Evolutionary conservation across 177 flowering plant species (phyloP).

Genomic region (Vitis hybrid): DNA sequence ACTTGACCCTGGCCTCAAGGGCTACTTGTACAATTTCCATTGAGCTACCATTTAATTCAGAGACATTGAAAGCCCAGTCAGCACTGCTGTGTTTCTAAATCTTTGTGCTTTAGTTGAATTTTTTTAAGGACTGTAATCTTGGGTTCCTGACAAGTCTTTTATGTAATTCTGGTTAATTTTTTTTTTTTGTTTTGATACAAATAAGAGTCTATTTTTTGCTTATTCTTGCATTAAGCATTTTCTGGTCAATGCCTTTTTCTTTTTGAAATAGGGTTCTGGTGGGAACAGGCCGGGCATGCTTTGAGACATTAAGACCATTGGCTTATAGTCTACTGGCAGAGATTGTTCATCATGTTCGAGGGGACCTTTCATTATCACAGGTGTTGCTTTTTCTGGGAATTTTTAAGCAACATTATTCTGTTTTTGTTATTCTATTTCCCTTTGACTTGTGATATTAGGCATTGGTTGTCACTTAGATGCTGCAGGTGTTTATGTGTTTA

Average conservation of each 20-base stretch:
- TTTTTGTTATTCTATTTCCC: neutral
- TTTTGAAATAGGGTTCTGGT: constrained; percentile 70
- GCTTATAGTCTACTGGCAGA: constrained; percentile 97
- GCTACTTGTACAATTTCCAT: no score
- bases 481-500: no score
- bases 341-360: constrained; percentile 95
- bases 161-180: no score
- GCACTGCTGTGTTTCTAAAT: no score
- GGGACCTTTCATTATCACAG: constrained; percentile 88
- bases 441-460: neutral
- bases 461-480: neutral
- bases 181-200: no score
- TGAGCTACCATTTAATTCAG: no score
- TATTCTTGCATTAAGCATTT: constrained; percentile 1
- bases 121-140: no score
- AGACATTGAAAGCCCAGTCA: no score
- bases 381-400: constrained; percentile 27
- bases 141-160: no score
- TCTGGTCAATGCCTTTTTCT: constrained; percentile 1
- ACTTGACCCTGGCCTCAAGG: no score
- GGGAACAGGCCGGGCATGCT: constrained; percentile 95
- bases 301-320: constrained; percentile 89
- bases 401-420: neutral
- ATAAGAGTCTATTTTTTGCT: neutral
- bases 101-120: no score